phyloP scores from a whole-genome alignment of 2,329 filamentous ascomycete genomes.

The Hypoxylon sp. region DNA sequence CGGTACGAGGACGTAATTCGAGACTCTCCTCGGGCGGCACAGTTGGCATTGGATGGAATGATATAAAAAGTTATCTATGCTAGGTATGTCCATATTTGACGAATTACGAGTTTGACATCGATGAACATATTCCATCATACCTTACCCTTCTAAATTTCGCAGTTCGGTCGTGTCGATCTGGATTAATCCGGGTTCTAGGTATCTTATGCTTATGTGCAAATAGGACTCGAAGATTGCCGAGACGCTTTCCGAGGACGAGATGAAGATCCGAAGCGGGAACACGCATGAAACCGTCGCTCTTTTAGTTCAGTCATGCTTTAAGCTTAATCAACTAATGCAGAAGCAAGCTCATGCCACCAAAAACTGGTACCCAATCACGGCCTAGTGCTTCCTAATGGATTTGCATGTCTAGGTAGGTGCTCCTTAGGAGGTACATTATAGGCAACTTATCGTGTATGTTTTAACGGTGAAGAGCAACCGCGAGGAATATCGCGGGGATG shows the following conservation, averaged over 20 bases:
- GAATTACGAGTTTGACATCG: constrained; percentile 24
- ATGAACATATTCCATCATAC: not conserved
- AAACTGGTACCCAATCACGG: constrained; percentile 14
- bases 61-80: constrained; percentile 17
- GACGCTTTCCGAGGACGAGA: not conserved
- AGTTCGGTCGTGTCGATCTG: not conserved
- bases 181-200: not conserved
- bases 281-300: constrained; percentile 5
- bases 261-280: not conserved
- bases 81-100: constrained; percentile 29
- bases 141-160: not conserved
- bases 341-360: constrained; percentile 7
- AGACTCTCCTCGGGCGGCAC: not conserved
- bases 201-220: constrained; percentile 6
- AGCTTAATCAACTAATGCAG: constrained; percentile 12
- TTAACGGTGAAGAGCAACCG: constrained; percentile 2
- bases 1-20: constrained; percentile 3
- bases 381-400: constrained; percentile 14
- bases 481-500: constrained; percentile 30
- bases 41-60: not conserved
- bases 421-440: not conserved
- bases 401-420: not conserved
- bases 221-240: constrained; percentile 12
- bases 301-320: constrained; percentile 2
- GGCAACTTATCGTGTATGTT: not conserved